Conservation (phyloP, 768 basidiomycete species). For the Aureoboletus auriporus region DNA sequence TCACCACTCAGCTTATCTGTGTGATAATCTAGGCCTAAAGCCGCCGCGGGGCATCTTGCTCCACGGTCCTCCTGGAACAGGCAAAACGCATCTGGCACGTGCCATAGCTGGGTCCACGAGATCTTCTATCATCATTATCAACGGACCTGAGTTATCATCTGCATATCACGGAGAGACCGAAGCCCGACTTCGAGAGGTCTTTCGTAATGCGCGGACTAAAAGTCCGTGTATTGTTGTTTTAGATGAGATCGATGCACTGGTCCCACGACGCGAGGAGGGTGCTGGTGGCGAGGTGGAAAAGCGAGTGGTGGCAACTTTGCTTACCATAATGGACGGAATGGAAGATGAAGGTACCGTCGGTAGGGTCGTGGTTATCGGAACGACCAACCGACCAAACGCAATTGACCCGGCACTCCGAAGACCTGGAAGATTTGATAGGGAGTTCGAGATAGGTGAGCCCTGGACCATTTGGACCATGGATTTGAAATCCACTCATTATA, state of each 20-base stretch:
- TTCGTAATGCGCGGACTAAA: constrained; percentile 73
- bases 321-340: constrained; percentile 95
- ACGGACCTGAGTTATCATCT: constrained; percentile 92
- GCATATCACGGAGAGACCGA: constrained; percentile 99
- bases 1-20: constrained; percentile 14
- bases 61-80: constrained; percentile 95
- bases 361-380: constrained; percentile 91
- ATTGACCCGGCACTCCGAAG: constrained; percentile 90
- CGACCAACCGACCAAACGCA: constrained; percentile 92
- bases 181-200: constrained; percentile 83
- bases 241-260: constrained; percentile 95
- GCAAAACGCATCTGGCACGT: constrained; percentile 94
- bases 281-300: constrained; percentile 95
- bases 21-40: constrained; percentile 63
- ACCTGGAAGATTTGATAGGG: constrained; percentile 90
- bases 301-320: constrained; percentile 88
- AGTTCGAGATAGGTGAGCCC: constrained; percentile 85
- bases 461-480: not conserved
- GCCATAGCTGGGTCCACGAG: constrained; percentile 87
- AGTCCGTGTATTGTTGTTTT: constrained; percentile 92
- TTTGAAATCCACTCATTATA: not conserved
- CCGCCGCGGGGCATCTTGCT: constrained; percentile 95
- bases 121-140: constrained; percentile 88
- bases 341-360: constrained; percentile 41
- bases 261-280: constrained; percentile 84